phyloP scores from a whole-genome alignment of 208 protist species.

The Balamuthia mandrillaris region DNA sequence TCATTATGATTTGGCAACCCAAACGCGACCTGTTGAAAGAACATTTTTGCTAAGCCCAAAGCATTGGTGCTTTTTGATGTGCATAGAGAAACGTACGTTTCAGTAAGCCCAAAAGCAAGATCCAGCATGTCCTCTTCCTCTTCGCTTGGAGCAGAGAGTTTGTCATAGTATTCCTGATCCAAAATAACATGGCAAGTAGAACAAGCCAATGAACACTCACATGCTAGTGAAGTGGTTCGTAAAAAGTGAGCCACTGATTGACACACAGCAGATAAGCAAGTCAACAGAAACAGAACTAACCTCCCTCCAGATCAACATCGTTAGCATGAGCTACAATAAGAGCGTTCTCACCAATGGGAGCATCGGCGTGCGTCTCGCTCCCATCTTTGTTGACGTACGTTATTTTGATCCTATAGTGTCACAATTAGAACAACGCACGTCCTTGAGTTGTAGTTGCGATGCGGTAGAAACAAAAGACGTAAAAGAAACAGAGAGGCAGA shows the following conservation, averaged over 20 bases:
- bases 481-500: neutral
- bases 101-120: slow-evolving; percentile 60
- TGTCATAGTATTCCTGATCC: slow-evolving; percentile 78
- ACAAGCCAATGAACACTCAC: slow-evolving; percentile 85
- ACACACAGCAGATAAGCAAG: neutral
- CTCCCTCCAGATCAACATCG: slow-evolving; percentile 90
- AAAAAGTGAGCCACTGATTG: too few species aligned
- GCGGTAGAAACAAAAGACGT: neutral
- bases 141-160: slow-evolving; percentile 85
- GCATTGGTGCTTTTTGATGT: neutral
- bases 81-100: slow-evolving; percentile 41
- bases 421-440: neutral
- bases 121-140: slow-evolving; percentile 79
- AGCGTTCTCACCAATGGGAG: slow-evolving; percentile 79
- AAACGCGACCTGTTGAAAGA: slow-evolving; percentile 49
- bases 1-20: slow-evolving; percentile 58
- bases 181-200: slow-evolving; percentile 96
- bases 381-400: slow-evolving; percentile 38
- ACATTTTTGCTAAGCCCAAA: neutral
- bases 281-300: slow-evolving; percentile 39
- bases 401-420: neutral
- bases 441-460: neutral
- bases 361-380: slow-evolving; percentile 5
- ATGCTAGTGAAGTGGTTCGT: too few species aligned
- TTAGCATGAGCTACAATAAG: slow-evolving; percentile 88